These are phyloP conservation scores for Auxenochlorella pyrenoidosa DNA, from an alignment of 139 green algal genomes.

Conservation along the genomic window DNA sequence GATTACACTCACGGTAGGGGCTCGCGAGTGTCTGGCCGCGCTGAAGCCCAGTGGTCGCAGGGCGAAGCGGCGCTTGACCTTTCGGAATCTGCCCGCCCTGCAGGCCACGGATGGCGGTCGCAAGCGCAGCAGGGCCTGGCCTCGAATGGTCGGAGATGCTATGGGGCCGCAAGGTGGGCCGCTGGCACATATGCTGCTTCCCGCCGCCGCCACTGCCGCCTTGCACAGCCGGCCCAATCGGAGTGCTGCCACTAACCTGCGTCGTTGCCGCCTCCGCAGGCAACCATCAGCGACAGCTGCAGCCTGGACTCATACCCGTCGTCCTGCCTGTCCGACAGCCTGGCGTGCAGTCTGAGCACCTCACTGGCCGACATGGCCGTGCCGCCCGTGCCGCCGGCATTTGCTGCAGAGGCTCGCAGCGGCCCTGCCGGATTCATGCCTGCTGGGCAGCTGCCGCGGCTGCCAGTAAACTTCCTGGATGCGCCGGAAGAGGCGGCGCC, in stretches of 20 bases:
- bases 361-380: background rate
- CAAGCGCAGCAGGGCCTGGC: background rate
- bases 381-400: too few species aligned
- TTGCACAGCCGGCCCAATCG: background rate
- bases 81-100: too few species aligned
- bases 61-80: too few species aligned
- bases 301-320: background rate
- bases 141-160: conserved; percentile 1
- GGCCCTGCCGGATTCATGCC: too few species aligned
- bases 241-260: too few species aligned
- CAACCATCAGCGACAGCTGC: background rate
- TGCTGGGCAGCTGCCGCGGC: background rate
- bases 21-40: too few species aligned
- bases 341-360: background rate
- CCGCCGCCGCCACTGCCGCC: background rate
- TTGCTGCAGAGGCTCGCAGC: too few species aligned
- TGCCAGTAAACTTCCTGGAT: background rate
- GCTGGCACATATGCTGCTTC: background rate
- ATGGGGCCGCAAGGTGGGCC: background rate
- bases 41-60: too few species aligned
- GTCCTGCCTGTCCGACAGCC: background rate
- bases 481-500: too few species aligned
- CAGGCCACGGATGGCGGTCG: too few species aligned
- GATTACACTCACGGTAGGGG: too few species aligned
- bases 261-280: background rate